These are phyloP conservation scores for Bassia scoparia DNA, from an alignment of 148 eudicot genomes.

Conservation along the genomic window DNA sequence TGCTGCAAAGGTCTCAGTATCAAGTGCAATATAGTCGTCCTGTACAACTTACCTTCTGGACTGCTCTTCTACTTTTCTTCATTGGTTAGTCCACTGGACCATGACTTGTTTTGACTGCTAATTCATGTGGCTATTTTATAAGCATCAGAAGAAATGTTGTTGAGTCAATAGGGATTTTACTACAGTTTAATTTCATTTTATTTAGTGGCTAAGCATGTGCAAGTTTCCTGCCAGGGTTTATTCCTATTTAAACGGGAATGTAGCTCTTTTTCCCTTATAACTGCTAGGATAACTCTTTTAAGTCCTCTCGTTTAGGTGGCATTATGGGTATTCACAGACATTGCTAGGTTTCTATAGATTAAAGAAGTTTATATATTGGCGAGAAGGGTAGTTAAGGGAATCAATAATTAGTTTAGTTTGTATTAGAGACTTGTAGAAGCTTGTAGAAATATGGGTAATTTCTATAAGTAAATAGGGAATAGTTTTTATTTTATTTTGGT, in stretches of 20 bases:
- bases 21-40: slow-evolving; percentile 64
- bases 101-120: neutral
- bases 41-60: slow-evolving; percentile 45
- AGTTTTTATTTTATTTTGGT: too few relatives aligned
- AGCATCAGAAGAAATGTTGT: neutral
- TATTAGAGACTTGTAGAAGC: neutral
- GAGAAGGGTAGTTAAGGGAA: neutral
- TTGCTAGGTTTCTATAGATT: neutral
- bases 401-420: neutral
- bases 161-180: neutral
- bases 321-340: neutral
- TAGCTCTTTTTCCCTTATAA: neutral
- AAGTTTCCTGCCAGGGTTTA: neutral
- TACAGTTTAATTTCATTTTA: neutral
- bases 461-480: too few relatives aligned
- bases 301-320: neutral
- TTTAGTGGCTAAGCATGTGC: neutral
- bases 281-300: neutral
- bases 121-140: neutral
- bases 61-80: slow-evolving; percentile 43
- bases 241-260: neutral
- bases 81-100: slow-evolving; percentile 50
- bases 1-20: slow-evolving; percentile 78
- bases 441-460: too few relatives aligned
- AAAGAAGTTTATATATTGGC: neutral